phyloP scores from a whole-genome alignment of 495 filamentous ascomycete species.

The Glarea lozoyensis region DNA sequence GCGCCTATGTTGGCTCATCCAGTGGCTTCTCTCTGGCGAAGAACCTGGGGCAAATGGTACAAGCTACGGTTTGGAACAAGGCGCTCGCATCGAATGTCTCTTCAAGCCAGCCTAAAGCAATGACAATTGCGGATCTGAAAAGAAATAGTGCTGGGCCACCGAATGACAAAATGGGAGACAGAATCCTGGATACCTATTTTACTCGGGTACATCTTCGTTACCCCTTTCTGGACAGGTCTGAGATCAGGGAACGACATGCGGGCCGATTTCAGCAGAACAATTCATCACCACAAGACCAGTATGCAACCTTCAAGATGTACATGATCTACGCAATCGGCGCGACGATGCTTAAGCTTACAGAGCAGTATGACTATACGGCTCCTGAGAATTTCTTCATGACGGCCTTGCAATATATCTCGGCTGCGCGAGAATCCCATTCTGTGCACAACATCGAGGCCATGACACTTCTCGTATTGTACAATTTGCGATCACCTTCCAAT shows the following conservation, averaged over 20 bases:
- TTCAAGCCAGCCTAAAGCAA: slow-evolving; percentile 22
- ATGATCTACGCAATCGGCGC: slow-evolving; percentile 45
- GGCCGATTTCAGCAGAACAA: slow-evolving; percentile 34
- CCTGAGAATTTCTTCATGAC: slow-evolving; percentile 42
- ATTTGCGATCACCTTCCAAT: slow-evolving; percentile 40
- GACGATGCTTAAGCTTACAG: slow-evolving; percentile 38
- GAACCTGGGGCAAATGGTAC: slow-evolving; percentile 45
- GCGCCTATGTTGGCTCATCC: slow-evolving; percentile 44
- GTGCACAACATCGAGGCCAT: slow-evolving; percentile 48
- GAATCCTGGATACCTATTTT: slow-evolving; percentile 38
- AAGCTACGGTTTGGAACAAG: slow-evolving; percentile 44
- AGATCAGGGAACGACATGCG: slow-evolving; percentile 36
- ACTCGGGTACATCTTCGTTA: slow-evolving; percentile 38
- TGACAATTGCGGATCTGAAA: slow-evolving; percentile 31
- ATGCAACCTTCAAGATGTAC: slow-evolving; percentile 43
- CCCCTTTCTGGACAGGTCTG: slow-evolving; percentile 38
- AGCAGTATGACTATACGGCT: slow-evolving; percentile 35
- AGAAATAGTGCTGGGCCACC: slow-evolving; percentile 37
- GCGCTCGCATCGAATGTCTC: slow-evolving; percentile 29
- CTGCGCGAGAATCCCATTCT: slow-evolving; percentile 40
- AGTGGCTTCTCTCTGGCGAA: slow-evolving; percentile 40
- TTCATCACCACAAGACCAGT: slow-evolving; percentile 32
- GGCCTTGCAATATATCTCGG: slow-evolving; percentile 41
- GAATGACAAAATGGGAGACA: slow-evolving; percentile 36
- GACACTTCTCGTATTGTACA: slow-evolving; percentile 43